Conservation (phyloP, 202 grass and related monocot genomes). For the Cymbopogon flexuosus region DNA sequence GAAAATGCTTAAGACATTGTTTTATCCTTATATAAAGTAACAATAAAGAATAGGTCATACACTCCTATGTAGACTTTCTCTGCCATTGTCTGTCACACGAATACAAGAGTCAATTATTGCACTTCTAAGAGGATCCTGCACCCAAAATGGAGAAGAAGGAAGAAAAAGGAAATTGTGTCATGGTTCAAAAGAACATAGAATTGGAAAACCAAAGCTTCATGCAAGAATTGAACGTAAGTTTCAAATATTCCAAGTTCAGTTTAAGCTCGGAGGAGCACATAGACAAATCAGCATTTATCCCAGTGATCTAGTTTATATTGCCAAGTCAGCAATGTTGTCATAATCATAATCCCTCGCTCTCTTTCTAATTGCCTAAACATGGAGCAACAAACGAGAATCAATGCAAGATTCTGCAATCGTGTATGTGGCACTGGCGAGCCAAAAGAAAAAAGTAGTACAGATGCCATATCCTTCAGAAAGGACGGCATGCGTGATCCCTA, state of each 20-base stretch:
- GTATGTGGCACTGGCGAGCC: too few species aligned
- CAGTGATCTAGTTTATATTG: background rate
- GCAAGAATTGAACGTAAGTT: conserved; percentile 20
- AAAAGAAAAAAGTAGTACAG: conserved; percentile 3
- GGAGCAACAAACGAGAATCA: background rate
- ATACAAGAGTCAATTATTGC: conserved; percentile 71
- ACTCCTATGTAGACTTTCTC: conserved; percentile 84
- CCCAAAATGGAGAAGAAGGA: background rate
- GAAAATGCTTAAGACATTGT: conserved; percentile 11
- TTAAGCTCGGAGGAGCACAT: background rate
- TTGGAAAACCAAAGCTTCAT: conserved; percentile 3
- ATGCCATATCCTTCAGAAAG: conserved; percentile 12
- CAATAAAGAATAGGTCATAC: conserved; percentile 41
- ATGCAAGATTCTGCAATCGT: background rate
- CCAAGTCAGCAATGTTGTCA: background rate
- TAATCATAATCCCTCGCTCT: background rate
- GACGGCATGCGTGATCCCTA: background rate
- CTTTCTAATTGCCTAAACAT: background rate
- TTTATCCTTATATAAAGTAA: conserved; percentile 5
- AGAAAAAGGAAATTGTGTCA: conserved; percentile 6
- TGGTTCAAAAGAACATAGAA: conserved; percentile 30
- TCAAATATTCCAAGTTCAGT: background rate
- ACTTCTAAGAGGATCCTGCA: conserved; percentile 89
- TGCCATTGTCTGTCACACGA: conserved; percentile 84
- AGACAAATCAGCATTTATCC: background rate